These are phyloP conservation scores for Rubia yunnanensis DNA, from an alignment of 257 asterid species.

Conservation along the genomic window DNA sequence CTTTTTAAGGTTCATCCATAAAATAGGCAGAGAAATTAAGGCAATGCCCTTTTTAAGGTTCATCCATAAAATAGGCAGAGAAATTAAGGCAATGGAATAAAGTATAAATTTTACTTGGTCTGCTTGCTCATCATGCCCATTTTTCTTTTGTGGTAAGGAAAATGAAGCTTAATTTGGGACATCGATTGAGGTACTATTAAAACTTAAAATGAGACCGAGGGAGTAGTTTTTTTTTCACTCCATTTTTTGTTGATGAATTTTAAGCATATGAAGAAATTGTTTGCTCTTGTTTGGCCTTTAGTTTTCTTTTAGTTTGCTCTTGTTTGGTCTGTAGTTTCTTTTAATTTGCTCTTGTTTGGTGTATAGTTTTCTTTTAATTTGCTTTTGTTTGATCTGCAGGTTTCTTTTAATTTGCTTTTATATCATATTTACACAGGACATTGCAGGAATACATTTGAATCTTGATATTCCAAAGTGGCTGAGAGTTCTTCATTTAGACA, in stretches of 20 bases:
- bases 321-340: neutral
- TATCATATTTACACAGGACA: slow-evolving; percentile 45
- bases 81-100: neutral
- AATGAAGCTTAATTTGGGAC: neutral
- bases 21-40: neutral
- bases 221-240: neutral
- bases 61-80: neutral
- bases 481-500: slow-evolving; percentile 60
- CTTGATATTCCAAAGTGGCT: slow-evolving; percentile 86
- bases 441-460: slow-evolving; percentile 87
- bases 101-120: neutral
- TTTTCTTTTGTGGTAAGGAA: neutral
- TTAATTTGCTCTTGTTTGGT: neutral
- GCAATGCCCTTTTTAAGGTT: neutral
- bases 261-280: neutral
- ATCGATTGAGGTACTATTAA: too few relatives aligned
- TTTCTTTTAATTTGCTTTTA: neutral
- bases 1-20: neutral
- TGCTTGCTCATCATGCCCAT: neutral
- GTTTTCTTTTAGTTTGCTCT: neutral
- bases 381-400: neutral
- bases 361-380: neutral
- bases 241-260: neutral
- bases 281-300: too few relatives aligned
- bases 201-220: neutral